Conservation (phyloP, 2,329 filamentous ascomycete species). For the Alternaria sp. region DNA sequence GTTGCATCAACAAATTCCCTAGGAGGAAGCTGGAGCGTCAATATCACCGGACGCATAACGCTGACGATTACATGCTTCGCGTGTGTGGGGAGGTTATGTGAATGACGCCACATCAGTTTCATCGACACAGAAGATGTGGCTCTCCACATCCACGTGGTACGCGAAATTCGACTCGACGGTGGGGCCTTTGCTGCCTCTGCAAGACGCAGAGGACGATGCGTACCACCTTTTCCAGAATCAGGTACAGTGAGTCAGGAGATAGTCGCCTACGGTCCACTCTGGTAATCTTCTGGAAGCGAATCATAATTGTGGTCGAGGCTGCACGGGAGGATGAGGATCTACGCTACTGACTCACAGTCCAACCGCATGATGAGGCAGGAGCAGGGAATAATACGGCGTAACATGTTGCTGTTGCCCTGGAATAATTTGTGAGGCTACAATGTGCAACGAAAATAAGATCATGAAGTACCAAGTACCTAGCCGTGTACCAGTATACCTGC, state of each 20-base stretch:
- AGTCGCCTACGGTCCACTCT: constrained; percentile 6
- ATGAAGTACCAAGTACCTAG: not conserved
- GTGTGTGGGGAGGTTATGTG: not conserved
- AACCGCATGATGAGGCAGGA: constrained; percentile 9
- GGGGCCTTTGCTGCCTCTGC: not conserved
- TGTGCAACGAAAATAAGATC: not conserved
- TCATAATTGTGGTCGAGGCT: constrained; percentile 5
- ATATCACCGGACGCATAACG: not conserved
- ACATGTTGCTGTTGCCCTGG: not conserved
- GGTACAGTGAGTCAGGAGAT: not conserved
- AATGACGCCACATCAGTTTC: constrained; percentile 12
- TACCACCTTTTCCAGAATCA: not conserved
- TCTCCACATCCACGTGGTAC: constrained; percentile 21
- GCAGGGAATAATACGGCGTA: constrained; percentile 1
- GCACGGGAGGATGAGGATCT: constrained; percentile 7
- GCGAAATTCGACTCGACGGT: not conserved
- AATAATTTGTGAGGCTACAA: not conserved
- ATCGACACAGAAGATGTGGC: constrained; percentile 7
- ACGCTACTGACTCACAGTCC: constrained; percentile 15
- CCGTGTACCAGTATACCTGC: not conserved
- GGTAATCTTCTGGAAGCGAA: constrained; percentile 17
- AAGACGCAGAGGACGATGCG: constrained; percentile 1
- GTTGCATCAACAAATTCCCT: constrained; percentile 10
- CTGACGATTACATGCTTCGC: constrained; percentile 1
- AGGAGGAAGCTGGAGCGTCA: not conserved